phyloP scores from a whole-genome alignment of 2,329 filamentous ascomycete genomes.

The Aspergillus jensenii region DNA sequence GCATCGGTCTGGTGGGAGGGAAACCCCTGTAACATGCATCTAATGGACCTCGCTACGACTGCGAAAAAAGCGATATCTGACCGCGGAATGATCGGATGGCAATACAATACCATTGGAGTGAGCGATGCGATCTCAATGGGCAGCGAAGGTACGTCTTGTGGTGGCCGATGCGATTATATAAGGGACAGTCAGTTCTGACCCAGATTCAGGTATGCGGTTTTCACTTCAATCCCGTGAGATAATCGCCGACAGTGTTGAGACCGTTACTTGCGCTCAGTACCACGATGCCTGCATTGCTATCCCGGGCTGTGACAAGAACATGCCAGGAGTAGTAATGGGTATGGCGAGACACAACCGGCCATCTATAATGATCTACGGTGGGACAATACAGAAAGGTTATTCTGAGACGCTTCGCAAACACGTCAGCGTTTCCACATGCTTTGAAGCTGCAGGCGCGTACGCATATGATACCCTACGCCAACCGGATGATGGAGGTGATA shows the following conservation, averaged over 20 bases:
- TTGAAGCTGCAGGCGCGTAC: conserved; percentile 82
- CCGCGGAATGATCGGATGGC: conserved; percentile 88
- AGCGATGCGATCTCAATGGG: conserved; percentile 96
- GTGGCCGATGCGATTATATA: background rate
- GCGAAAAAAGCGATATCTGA: conserved; percentile 80
- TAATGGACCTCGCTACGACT: conserved; percentile 82
- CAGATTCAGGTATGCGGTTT: conserved; percentile 78
- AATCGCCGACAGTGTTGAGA: conserved; percentile 93
- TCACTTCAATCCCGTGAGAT: conserved; percentile 87
- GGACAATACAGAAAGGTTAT: conserved; percentile 85
- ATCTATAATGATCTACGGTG: conserved; percentile 93
- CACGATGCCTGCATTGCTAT: conserved; percentile 94
- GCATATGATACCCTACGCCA: conserved; percentile 72
- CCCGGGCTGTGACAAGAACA: conserved; percentile 96
- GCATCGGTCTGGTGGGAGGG: conserved; percentile 97
- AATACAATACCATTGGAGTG: conserved; percentile 88
- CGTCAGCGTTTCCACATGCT: conserved; percentile 86
- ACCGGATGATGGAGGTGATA: conserved; percentile 63
- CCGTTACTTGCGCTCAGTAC: conserved; percentile 85
- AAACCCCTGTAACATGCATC: conserved; percentile 82
- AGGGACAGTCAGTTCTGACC: conserved; percentile 15
- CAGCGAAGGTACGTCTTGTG: conserved; percentile 66
- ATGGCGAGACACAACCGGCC: conserved; percentile 89
- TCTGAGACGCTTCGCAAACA: conserved; percentile 71
- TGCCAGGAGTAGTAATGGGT: conserved; percentile 90